Percentiles rank a stretch among this genome's conserved stretches.
Conservation (phyloP, 306 rosid genomes). For the Ormosia semicastrata region DNA sequence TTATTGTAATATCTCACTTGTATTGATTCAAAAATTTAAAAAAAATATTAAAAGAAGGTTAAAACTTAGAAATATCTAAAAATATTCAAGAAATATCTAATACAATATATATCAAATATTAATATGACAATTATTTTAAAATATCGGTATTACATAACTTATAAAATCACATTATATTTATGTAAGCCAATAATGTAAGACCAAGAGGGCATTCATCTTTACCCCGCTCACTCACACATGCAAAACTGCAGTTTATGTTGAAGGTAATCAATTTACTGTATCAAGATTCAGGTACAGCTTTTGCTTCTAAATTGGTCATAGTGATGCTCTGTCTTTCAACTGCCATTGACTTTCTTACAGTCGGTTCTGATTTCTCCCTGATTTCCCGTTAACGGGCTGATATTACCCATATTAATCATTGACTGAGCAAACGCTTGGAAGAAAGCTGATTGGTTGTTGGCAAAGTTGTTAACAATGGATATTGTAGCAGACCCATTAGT, state of each 20-base stretch:
- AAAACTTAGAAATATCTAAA: too few relatives aligned
- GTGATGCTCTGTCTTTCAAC: slow-evolving; percentile 18
- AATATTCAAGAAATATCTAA: too few relatives aligned
- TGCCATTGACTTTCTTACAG: slow-evolving; percentile 64
- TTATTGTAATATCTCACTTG: too few relatives aligned
- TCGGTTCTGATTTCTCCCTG: slow-evolving; percentile 61
- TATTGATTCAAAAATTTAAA: too few relatives aligned
- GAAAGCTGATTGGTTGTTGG: slow-evolving; percentile 52
- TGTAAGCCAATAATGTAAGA: background rate
- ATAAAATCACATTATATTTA: too few relatives aligned
- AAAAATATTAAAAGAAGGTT: too few relatives aligned
- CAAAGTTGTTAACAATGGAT: slow-evolving; percentile 54
- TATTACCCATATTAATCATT: slow-evolving; percentile 77
- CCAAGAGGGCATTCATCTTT: background rate
- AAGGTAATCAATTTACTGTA: background rate
- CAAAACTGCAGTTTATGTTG: background rate
- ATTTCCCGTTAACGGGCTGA: slow-evolving; percentile 51
- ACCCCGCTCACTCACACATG: background rate
- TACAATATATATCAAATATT: too few relatives aligned
- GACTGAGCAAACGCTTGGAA: slow-evolving; percentile 57
- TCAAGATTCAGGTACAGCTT: background rate
- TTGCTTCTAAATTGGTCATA: background rate
- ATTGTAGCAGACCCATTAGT: slow-evolving; percentile 44
- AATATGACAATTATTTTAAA: too few relatives aligned
- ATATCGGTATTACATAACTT: too few relatives aligned